A percentile compares a stretch with the other conserved stretches of the same genome.
These are phyloP conservation scores for Kazachstania sp. DNA, from an alignment of 1,139 yeast genomes.

Conservation along the genomic window DNA sequence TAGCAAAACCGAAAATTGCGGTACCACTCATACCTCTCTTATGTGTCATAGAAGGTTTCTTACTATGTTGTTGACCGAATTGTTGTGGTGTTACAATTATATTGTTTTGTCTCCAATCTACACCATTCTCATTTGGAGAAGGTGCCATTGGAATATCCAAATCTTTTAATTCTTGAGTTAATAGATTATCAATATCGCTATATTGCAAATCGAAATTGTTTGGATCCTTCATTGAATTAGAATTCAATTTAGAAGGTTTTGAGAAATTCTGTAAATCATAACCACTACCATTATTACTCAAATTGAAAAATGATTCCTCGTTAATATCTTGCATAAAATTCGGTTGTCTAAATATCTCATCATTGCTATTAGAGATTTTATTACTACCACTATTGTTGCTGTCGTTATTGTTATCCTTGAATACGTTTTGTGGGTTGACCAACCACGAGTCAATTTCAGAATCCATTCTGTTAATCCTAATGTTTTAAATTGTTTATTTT, in stretches of 20 bases:
- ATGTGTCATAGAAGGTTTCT: slow-evolving; percentile 16
- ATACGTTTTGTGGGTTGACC: slow-evolving; percentile 2
- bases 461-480: slow-evolving; percentile 1
- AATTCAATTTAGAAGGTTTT: neutral
- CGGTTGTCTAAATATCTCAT: neutral
- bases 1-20: slow-evolving; percentile 53
- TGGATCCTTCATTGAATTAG: slow-evolving; percentile 5
- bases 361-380: neutral
- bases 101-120: slow-evolving; percentile 7
- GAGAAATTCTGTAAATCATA: neutral
- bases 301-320: slow-evolving; percentile 6
- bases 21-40: slow-evolving; percentile 45
- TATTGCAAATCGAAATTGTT: slow-evolving; percentile 14
- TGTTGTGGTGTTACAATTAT: slow-evolving; percentile 3
- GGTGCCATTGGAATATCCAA: slow-evolving; percentile 28
- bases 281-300: slow-evolving; percentile 4
- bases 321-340: neutral
- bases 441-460: slow-evolving; percentile 6
- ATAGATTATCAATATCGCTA: slow-evolving; percentile 23
- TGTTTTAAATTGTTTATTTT: neutral
- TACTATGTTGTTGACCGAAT: slow-evolving; percentile 2
- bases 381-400: neutral
- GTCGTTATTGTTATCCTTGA: neutral
- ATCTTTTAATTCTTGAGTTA: slow-evolving; percentile 27
- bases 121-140: slow-evolving; percentile 3